Evolutionary conservation across 2,329 filamentous ascomycete genomes (phyloP), one percentile per base, ranked within the genome.

Genomic region (Coniella lustricola): DNA sequence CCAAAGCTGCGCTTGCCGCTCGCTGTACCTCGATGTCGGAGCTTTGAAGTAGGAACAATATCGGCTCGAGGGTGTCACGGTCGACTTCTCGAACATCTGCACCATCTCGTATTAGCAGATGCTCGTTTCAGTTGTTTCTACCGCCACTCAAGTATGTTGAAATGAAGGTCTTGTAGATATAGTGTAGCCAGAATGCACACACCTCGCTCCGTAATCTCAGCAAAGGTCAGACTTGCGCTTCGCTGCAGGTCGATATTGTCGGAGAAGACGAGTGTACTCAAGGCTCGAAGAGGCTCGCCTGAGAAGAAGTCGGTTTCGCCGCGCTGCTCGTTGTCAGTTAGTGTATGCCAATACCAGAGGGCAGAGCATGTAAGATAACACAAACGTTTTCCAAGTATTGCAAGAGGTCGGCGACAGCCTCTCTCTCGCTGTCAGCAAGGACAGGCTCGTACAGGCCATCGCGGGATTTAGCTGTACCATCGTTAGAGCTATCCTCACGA

Each of bases 201-300:
- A 96, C 93, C 91, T 88, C 91, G 74, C 70, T 98, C 93, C 34
- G 93, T 98, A 58, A 98, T 98, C 67, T 98, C 93, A 52, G 93
- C 93, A 75, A 98, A 98, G 2, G 93, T 98, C 67, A 98, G 79
- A 67, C 91, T 97, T 46, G 93, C 93, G 71, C 93, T 97, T 57
- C 93, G 81, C 72, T 98, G 93, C 46, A 98, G 77, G 66, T 98
- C 93, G 65, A 98, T 90, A 71, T 98, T 98, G 68, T 97, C 90
- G 50, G 93, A 98, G 67, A 95, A 98, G 50, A 98, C 93, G 21
- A 98, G 79, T 12, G 91, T 98, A 69, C 89, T 96, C 49, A 98
- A 74, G 39, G 93, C 91, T 68, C 87, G 86, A 50, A 98, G 81
- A 39, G 93, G 93, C 63, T 96, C 90, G 68, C 93, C 93, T 33